Evolutionary conservation across 192 early-diverging fungal genomes (phyloP), one percentile per base, ranked within the genome.

Genomic region (Mortierella antarctica): DNA sequence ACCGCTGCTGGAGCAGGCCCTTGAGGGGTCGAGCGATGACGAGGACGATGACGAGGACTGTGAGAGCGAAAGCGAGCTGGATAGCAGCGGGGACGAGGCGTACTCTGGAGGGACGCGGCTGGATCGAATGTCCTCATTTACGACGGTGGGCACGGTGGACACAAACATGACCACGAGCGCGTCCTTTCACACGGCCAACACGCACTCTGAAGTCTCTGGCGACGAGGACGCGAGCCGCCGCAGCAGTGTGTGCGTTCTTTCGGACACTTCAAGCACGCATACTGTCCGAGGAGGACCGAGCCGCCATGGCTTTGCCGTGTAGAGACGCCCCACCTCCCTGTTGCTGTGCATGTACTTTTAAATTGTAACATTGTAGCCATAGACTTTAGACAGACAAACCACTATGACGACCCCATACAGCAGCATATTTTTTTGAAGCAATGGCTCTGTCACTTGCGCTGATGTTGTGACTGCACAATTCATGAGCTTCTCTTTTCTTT

Each of bases 111-210:
- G 64, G 44, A 4, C n/a, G 18, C 11, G 39, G 31, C 50, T 70
- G 59, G 69, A 70, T 39, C 17, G 67, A 21, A 46, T 61, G 10
- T 18, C 18, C 44, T 70, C 57, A 15, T 40, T 62, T 42, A 20
- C 44, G 8, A 62, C 68, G 31, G 59, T 47, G 5, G 62, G 10
- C 21, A 65, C 49, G 21, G 39, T 52, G 49, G 62, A 52, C 31
- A 40, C 49, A 0, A 52, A 13, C 12, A 39, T 45, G 9, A 59
- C 39, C 57, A 55, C 53, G 53, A 55, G n/a, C n/a, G 65, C 44
- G 18, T 67, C 65, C n/a, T 67, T 48, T 54, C 44, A 67, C 54
- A 70, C 68, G 4, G 68, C 68, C 17, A 20, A 20, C 6, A 67
- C 65, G 1, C 65, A 67, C 41, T 41, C 54, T 9, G 17, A 21